phyloP scores from a whole-genome alignment of 2,329 filamentous ascomycete species.

The Nannizziopsis arthrosporioides region DNA sequence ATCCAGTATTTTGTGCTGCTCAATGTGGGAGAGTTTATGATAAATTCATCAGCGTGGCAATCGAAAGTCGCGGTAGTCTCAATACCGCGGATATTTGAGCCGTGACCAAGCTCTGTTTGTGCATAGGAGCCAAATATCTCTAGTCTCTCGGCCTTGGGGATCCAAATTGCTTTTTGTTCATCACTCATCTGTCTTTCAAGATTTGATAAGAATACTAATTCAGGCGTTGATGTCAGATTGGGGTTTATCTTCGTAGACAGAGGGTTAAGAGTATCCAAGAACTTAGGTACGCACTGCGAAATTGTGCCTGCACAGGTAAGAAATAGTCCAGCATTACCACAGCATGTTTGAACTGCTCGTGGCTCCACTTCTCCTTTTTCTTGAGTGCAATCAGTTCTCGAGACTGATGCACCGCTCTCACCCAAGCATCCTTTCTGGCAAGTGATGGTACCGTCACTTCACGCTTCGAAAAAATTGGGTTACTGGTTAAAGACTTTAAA shows the following conservation, averaged over 20 bases:
- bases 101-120: constrained; percentile 27
- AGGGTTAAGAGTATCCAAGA: not conserved
- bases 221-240: not conserved
- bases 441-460: constrained; percentile 15
- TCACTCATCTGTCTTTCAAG: constrained; percentile 19
- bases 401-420: constrained; percentile 16
- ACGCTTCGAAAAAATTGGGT: constrained; percentile 18
- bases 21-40: constrained; percentile 23
- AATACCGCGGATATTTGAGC: constrained; percentile 23
- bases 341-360: constrained; percentile 17
- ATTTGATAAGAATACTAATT: constrained; percentile 18
- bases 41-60: constrained; percentile 20
- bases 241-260: not conserved
- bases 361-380: constrained; percentile 16
- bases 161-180: constrained; percentile 19
- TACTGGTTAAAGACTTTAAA: constrained; percentile 14
- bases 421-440: constrained; percentile 19
- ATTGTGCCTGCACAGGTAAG: constrained; percentile 19
- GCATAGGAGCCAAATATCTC: constrained; percentile 23
- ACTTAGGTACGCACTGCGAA: constrained; percentile 12
- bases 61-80: constrained; percentile 26
- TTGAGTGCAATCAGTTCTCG: constrained; percentile 17
- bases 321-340: constrained; percentile 18
- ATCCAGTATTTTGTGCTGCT: constrained; percentile 25
- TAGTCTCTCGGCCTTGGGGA: constrained; percentile 18